Conservation (phyloP, 1,284 basidiomycete genomes). For the Austropuccinia psidii region DNA sequence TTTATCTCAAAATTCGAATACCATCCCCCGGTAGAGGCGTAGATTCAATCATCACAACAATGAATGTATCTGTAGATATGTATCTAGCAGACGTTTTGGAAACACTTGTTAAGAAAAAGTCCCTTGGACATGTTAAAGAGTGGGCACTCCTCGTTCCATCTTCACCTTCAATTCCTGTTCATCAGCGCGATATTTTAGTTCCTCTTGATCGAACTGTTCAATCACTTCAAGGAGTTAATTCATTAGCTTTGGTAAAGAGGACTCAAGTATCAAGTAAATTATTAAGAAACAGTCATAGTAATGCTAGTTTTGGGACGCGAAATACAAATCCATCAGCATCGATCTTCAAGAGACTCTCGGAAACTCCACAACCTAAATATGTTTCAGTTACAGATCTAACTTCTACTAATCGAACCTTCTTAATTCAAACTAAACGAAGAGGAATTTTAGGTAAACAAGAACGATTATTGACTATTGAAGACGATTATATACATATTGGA, state of each 20-base stretch:
- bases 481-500: slow-evolving; percentile 15
- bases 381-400: slow-evolving; percentile 50
- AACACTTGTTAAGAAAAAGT: slow-evolving; percentile 44
- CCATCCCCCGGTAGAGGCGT: slow-evolving; percentile 37
- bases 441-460: slow-evolving; percentile 22
- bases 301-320: slow-evolving; percentile 48
- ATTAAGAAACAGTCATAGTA: slow-evolving; percentile 53
- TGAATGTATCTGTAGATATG: slow-evolving; percentile 65
- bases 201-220: slow-evolving; percentile 94
- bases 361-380: slow-evolving; percentile 59
- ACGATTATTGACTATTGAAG: background rate
- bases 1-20: slow-evolving; percentile 37
- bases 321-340: slow-evolving; percentile 73
- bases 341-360: slow-evolving; percentile 77
- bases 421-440: slow-evolving; percentile 14
- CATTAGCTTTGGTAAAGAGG: slow-evolving; percentile 73
- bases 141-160: slow-evolving; percentile 44
- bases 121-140: slow-evolving; percentile 42
- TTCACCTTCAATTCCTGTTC: slow-evolving; percentile 7
- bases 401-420: slow-evolving; percentile 64
- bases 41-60: slow-evolving; percentile 43
- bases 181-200: slow-evolving; percentile 58
- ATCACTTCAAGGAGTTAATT: slow-evolving; percentile 74
- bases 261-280: slow-evolving; percentile 61
- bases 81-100: slow-evolving; percentile 95